Evolutionary conservation across 257 asterid genomes (phyloP).

Genomic region (Cruciata laevipes): DNA sequence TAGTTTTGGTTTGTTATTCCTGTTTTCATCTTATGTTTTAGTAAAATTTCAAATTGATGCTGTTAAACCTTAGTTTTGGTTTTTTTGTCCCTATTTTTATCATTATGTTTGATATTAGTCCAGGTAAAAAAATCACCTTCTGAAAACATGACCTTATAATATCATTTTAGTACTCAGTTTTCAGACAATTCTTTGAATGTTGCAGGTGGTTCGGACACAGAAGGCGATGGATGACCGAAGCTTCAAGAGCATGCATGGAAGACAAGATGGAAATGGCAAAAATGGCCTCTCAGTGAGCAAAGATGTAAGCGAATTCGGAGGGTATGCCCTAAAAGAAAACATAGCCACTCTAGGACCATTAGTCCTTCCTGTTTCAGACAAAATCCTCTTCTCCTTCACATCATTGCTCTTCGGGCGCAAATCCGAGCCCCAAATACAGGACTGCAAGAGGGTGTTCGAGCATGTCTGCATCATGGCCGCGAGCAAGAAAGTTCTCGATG

Average conservation of each 20-base stretch:
- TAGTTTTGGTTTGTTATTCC: too few relatives aligned
- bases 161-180: too few relatives aligned
- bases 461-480: conserved; percentile 59
- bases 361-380: conserved; percentile 62
- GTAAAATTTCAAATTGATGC: too few relatives aligned
- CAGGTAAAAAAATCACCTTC: background rate
- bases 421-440: conserved; percentile 53
- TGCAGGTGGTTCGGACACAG: conserved; percentile 59
- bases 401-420: conserved; percentile 30
- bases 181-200: background rate
- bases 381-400: conserved; percentile 49
- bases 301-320: conserved; percentile 49
- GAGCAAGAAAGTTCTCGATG: conserved; percentile 50
- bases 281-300: conserved; percentile 53
- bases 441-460: conserved; percentile 55
- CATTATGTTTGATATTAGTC: too few relatives aligned
- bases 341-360: conserved; percentile 58
- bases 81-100: too few relatives aligned
- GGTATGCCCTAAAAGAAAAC: conserved; percentile 66
- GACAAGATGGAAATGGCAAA: conserved; percentile 28
- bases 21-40: too few relatives aligned
- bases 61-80: too few relatives aligned
- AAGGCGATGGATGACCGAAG: conserved; percentile 47
- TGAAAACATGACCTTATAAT: background rate
- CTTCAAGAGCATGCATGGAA: conserved; percentile 40